phyloP scores from a whole-genome alignment of 2,329 filamentous ascomycete genomes.

The Claviceps africana region DNA sequence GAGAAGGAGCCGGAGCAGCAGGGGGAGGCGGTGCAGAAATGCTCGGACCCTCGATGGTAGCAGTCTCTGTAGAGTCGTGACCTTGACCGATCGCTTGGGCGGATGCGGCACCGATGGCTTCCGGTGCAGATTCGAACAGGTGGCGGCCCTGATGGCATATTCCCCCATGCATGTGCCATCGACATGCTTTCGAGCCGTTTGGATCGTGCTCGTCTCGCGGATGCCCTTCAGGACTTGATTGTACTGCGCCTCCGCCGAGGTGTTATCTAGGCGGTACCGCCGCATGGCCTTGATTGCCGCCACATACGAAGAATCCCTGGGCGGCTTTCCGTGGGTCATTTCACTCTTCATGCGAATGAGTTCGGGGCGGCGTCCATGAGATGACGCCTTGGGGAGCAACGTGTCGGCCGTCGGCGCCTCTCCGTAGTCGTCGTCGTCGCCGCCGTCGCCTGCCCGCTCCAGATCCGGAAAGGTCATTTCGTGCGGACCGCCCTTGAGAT shows the following conservation, averaged over 20 bases:
- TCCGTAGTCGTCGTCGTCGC: neutral
- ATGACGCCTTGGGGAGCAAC: neutral
- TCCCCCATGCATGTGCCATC: neutral
- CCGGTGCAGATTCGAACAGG: conserved; percentile 3
- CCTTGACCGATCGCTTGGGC: conserved; percentile 4
- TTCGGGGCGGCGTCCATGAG: neutral
- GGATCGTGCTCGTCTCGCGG: neutral
- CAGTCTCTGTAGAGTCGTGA: conserved; percentile 4
- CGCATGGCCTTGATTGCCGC: conserved; percentile 1
- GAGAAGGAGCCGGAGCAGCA: conserved; percentile 4
- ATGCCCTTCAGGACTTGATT: neutral
- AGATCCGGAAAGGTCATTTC: conserved; percentile 1
- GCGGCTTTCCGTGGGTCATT: conserved; percentile 4
- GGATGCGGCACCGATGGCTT: conserved; percentile 5
- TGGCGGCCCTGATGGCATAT: neutral
- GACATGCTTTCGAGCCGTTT: neutral
- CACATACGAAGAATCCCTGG: conserved; percentile 1
- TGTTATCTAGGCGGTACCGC: neutral
- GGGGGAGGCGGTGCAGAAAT: conserved; percentile 3
- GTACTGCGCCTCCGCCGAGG: conserved; percentile 2
- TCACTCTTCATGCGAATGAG: conserved; percentile 1
- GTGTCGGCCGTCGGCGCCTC: neutral
- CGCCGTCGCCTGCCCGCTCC: neutral
- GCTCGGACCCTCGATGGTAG: neutral
- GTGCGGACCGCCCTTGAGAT: conserved; percentile 3